A percentile compares a stretch with the other conserved stretches of the same genome.
phyloP scores from a whole-genome alignment of 2,329 filamentous ascomycete species.

The Monosporascus cannonballus region DNA sequence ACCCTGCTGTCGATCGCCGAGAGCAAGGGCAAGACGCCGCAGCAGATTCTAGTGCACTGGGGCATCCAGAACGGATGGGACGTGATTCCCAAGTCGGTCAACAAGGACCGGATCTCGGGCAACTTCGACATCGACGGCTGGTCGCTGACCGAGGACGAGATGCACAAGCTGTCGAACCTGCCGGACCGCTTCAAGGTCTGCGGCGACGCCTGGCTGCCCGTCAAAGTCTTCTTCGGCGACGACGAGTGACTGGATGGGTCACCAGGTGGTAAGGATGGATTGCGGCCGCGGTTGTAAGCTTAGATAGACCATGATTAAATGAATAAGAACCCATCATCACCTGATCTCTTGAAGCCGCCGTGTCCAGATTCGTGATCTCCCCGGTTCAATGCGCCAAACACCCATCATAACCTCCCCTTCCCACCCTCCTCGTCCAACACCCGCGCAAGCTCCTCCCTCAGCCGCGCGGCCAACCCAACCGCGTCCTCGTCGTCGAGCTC shows the following conservation, averaged over 20 bases:
- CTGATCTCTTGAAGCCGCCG: too few species aligned
- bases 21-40: constrained; percentile 59
- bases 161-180: constrained; percentile 60
- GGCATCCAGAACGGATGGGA: constrained; percentile 74
- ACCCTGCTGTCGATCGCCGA: constrained; percentile 57
- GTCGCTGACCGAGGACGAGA: constrained; percentile 66
- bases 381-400: neutral
- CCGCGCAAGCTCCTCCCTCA: constrained; percentile 44
- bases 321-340: neutral
- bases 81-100: constrained; percentile 83
- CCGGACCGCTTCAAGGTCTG: constrained; percentile 79
- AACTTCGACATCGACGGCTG: constrained; percentile 74
- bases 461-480: constrained; percentile 47
- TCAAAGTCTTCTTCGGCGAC: constrained; percentile 78
- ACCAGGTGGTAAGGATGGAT: neutral
- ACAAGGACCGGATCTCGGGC: constrained; percentile 62
- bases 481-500: constrained; percentile 75
- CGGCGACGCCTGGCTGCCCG: constrained; percentile 64
- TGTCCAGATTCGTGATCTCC: too few species aligned
- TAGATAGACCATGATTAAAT: constrained; percentile 10
- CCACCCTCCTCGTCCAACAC: constrained; percentile 38
- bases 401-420: constrained; percentile 22
- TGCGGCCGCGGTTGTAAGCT: neutral
- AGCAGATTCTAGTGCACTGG: constrained; percentile 77
- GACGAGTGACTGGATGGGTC: constrained; percentile 54